phyloP scores from a whole-genome alignment of 2,329 filamentous ascomycete species.

The Ophiostoma triangulosporum region DNA sequence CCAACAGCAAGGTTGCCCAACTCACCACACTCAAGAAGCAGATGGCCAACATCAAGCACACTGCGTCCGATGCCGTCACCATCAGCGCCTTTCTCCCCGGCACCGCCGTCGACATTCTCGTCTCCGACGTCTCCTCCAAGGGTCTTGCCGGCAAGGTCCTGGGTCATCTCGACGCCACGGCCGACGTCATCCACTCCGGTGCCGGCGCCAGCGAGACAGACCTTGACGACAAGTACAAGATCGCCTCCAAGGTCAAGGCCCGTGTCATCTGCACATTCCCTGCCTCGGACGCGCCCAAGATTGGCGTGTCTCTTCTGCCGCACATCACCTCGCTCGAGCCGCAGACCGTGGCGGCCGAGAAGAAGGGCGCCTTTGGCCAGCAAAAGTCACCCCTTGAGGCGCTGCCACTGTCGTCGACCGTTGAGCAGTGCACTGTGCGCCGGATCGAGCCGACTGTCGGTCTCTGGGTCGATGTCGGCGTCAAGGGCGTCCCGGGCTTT shows the following conservation, averaged over 20 bases:
- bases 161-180: slow-evolving; percentile 80
- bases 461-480: slow-evolving; percentile 61
- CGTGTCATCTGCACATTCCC: slow-evolving; percentile 84
- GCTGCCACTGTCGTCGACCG: slow-evolving; percentile 58
- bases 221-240: slow-evolving; percentile 64
- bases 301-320: slow-evolving; percentile 80
- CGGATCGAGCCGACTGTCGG: slow-evolving; percentile 71
- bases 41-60: slow-evolving; percentile 51
- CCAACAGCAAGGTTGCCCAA: slow-evolving; percentile 74
- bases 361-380: background rate
- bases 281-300: slow-evolving; percentile 60
- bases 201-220: slow-evolving; percentile 55
- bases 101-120: slow-evolving; percentile 72
- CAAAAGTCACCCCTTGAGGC: slow-evolving; percentile 35
- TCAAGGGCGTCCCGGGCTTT: slow-evolving; percentile 62
- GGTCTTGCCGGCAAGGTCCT: slow-evolving; percentile 86
- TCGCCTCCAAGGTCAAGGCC: slow-evolving; percentile 71
- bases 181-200: slow-evolving; percentile 81
- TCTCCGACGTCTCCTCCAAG: slow-evolving; percentile 59
- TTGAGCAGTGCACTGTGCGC: slow-evolving; percentile 66
- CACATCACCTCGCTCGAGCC: slow-evolving; percentile 54
- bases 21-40: slow-evolving; percentile 62
- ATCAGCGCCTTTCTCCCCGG: slow-evolving; percentile 86
- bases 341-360: slow-evolving; percentile 12
- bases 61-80: slow-evolving; percentile 63